These are phyloP conservation scores for Knoxia roxburghii DNA, from an alignment of 257 asterid species.

Conservation along the genomic window DNA sequence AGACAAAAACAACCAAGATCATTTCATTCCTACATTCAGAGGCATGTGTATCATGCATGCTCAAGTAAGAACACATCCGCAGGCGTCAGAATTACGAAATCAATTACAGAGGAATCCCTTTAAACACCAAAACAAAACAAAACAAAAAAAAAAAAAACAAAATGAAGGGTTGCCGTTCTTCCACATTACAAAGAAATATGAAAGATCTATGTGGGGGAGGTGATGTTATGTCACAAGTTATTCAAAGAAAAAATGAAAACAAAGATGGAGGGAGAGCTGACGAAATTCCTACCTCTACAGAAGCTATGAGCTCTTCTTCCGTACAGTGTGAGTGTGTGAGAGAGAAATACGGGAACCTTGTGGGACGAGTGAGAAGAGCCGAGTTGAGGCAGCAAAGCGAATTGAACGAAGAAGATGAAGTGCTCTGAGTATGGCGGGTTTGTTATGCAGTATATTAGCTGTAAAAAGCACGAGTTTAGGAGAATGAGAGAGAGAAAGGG, in stretches of 20 bases:
- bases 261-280: background rate
- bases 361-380: background rate
- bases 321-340: constrained; percentile 1
- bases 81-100: background rate
- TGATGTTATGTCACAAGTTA: background rate
- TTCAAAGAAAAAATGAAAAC: too few species aligned
- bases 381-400: background rate
- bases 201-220: constrained; percentile 8
- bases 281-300: background rate
- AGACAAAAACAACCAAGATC: background rate
- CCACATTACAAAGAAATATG: background rate
- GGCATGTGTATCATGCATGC: constrained; percentile 4
- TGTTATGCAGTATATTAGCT: too few species aligned
- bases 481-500: background rate
- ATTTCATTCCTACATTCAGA: background rate
- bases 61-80: background rate
- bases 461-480: too few species aligned
- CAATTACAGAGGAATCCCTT: background rate
- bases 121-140: background rate
- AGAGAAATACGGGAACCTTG: background rate
- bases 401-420: background rate
- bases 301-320: background rate
- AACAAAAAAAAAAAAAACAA: too few species aligned
- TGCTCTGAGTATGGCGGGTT: too few species aligned
- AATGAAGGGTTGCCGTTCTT: too few species aligned